Evolutionary conservation across 192 early-diverging fungal genomes (phyloP).

Genomic region (Coemansia sp.): DNA sequence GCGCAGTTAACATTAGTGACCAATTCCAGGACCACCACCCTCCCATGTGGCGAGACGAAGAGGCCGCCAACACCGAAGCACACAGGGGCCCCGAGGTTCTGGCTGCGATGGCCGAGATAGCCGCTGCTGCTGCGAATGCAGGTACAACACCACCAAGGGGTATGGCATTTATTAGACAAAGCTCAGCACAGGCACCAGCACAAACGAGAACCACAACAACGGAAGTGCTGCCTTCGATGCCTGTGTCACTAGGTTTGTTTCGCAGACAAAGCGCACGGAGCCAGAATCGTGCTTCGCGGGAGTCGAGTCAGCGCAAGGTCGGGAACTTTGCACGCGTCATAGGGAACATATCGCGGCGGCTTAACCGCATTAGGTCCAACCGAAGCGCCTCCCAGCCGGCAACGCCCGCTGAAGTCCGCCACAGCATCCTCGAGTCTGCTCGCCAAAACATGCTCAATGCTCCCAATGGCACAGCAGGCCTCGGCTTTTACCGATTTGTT

Average conservation of each 20-base stretch:
- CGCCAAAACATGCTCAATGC: conserved; percentile 31
- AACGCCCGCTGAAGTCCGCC: conserved; percentile 41
- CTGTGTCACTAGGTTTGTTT: conserved; percentile 28
- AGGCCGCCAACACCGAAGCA: conserved; percentile 5
- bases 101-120: conserved; percentile 5
- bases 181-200: background rate
- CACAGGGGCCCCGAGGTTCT: background rate
- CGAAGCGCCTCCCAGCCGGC: conserved; percentile 54
- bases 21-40: conserved; percentile 31
- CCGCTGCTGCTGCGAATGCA: conserved; percentile 2
- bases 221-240: conserved; percentile 22
- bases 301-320: conserved; percentile 19
- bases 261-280: background rate
- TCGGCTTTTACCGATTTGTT: conserved; percentile 42
- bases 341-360: conserved; percentile 36
- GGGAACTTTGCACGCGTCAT: conserved; percentile 45
- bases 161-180: background rate
- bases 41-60: conserved; percentile 26
- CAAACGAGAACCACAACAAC: background rate
- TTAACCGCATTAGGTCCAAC: conserved; percentile 39
- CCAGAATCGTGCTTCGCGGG: conserved; percentile 2
- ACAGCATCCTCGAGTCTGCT: conserved; percentile 38
- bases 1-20: conserved; percentile 16
- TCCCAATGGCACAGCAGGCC: conserved; percentile 20
- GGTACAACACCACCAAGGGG: background rate